Conservation (phyloP, 768 basidiomycete species). For the Boletus pseudo-olivaceus region DNA sequence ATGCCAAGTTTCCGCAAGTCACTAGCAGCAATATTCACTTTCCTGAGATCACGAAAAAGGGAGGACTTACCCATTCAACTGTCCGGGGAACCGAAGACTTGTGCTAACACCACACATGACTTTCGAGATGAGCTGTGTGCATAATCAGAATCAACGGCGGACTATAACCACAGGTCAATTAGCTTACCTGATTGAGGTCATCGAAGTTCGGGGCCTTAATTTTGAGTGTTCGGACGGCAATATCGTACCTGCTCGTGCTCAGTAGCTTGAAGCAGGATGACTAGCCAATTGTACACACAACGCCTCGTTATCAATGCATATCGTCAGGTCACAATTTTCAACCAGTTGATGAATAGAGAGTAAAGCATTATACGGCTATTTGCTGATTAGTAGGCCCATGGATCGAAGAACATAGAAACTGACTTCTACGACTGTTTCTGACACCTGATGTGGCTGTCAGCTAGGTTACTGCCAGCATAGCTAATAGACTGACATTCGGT, state of each 20-base stretch:
- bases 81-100: slow-evolving; percentile 89
- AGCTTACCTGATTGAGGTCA: slow-evolving; percentile 64
- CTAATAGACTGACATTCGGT: slow-evolving; percentile 42
- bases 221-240: slow-evolving; percentile 62
- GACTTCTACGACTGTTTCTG: slow-evolving; percentile 56
- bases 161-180: not conserved
- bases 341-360: slow-evolving; percentile 87
- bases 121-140: slow-evolving; percentile 63
- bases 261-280: not conserved
- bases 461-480: not conserved
- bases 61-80: slow-evolving; percentile 71
- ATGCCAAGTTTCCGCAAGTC: slow-evolving; percentile 88
- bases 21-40: slow-evolving; percentile 33
- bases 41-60: not conserved
- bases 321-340: slow-evolving; percentile 79
- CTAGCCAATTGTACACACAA: slow-evolving; percentile 42
- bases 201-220: slow-evolving; percentile 59
- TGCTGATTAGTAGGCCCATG: slow-evolving; percentile 7
- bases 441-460: slow-evolving; percentile 30
- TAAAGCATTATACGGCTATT: slow-evolving; percentile 76
- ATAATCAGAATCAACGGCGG: not conserved
- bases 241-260: slow-evolving; percentile 56
- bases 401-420: slow-evolving; percentile 2
- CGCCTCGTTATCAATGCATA: slow-evolving; percentile 87
- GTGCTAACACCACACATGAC: slow-evolving; percentile 97